Evolutionary conservation across 164 flowering plant species (phyloP), one percentile per base, ranked within the genome.

Genomic region (Protea cynaroides): DNA sequence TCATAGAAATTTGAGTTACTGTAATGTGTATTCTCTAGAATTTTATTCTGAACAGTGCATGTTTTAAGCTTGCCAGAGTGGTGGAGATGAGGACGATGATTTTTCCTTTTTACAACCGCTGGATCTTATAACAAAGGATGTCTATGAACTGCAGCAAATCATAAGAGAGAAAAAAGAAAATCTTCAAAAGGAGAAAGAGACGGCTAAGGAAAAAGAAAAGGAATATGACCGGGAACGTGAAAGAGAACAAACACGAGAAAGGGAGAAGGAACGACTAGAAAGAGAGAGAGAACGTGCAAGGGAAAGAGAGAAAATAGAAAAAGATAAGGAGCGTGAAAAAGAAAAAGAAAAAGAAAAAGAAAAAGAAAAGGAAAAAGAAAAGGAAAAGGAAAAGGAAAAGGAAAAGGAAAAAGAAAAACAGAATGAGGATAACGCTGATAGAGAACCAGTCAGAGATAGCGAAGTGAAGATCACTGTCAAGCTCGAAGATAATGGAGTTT

Each of bases 41-140:
- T 34, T 65, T 66, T 61, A 36, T 63, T 46, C 72, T 76, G 63
- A 83, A 74, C 49, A 43, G 54, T 70, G 50, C 68, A 69, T 81
- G 24, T 61, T 74, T 71, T 55, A 56, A 60, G 72, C 56, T 68
- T 73, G 69, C 69, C 82, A 94, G 98, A 75, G 71, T 76, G 96
- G 89, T 70, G 58, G 82, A 66, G 98, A 94, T 67, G 72, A 75
- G 66, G 98, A 94, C 68, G 97, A 90, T 56, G 98, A 91, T 71
- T 94, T 94, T 73, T 83, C 92, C 43, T 86, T 91, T 64, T 71
- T 94, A 50, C 90, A 91, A 75, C 97, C 98, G 7, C 63, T 91
- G 79, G 98, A 94, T 79, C 87, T 94, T 62, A 91, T 94, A 23
- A 89, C 98, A 40, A 94, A 91, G 72, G 84, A 91, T 83, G 89